A percentile compares a stretch with the other conserved stretches of the same genome.
Conservation (phyloP, 306 rosid genomes). For the Hippophae tibetana region DNA sequence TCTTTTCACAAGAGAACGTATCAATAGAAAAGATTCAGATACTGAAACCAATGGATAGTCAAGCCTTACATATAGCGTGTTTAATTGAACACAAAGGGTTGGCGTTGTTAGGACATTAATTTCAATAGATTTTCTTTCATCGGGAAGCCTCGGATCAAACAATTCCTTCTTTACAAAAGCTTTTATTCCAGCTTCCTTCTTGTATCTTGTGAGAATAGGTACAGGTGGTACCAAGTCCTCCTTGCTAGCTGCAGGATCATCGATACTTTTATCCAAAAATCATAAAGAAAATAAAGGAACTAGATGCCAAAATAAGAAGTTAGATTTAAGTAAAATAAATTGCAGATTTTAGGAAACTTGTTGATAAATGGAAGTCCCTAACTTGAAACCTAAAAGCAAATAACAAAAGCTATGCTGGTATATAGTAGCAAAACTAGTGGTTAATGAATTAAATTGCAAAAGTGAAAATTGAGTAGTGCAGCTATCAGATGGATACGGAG, state of each 20-base stretch:
- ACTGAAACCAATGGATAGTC: slow-evolving; percentile 5
- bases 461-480: slow-evolving; percentile 2
- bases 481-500: slow-evolving; percentile 8
- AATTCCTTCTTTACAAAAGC: slow-evolving; percentile 96
- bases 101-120: slow-evolving; percentile 66
- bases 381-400: slow-evolving; percentile 6
- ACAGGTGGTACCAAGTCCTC: slow-evolving; percentile 87
- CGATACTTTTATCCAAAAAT: slow-evolving; percentile 13
- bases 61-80: slow-evolving; percentile 59
- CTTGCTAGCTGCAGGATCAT: slow-evolving; percentile 63
- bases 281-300: neutral
- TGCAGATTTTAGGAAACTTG: neutral
- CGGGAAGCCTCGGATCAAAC: slow-evolving; percentile 76
- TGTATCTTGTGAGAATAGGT: slow-evolving; percentile 88
- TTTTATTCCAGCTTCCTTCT: slow-evolving; percentile 84
- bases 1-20: neutral
- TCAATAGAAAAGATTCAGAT: slow-evolving; percentile 7
- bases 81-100: slow-evolving; percentile 82
- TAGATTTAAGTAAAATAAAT: neutral
- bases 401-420: neutral
- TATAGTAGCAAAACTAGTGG: neutral
- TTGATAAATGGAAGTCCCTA: neutral
- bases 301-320: neutral
- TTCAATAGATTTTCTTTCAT: slow-evolving; percentile 64
- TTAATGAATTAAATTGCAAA: neutral